phyloP scores from a whole-genome alignment of 2,329 filamentous ascomycete species.

The Berkeleyomyces basicola region DNA sequence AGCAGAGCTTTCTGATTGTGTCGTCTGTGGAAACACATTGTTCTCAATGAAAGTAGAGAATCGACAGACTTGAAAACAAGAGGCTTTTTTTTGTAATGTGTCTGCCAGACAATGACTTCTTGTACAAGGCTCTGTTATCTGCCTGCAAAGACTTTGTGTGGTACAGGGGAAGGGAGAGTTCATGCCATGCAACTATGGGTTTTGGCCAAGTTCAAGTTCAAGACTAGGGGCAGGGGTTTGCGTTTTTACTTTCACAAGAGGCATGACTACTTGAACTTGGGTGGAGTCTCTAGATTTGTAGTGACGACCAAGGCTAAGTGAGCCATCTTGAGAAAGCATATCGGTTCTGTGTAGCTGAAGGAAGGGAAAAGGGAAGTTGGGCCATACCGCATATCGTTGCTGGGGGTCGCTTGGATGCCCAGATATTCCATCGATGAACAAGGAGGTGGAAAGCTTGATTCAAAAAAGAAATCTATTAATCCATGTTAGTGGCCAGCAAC shows the following conservation, averaged over 20 bases:
- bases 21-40: too few species aligned
- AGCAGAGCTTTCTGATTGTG: too few species aligned
- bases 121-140: not conserved
- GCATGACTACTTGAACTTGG: too few species aligned
- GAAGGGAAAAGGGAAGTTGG: not conserved
- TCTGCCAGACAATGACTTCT: not conserved
- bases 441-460: not conserved
- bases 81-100: not conserved
- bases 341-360: not conserved
- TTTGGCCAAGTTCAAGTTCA: not conserved
- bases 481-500: not conserved
- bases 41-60: too few species aligned
- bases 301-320: not conserved
- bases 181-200: not conserved
- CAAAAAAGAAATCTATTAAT: not conserved
- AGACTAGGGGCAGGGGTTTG: too few species aligned
- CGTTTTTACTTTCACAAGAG: too few species aligned
- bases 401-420: constrained; percentile 29
- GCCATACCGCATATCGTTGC: constrained; percentile 39
- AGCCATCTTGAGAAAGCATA: not conserved
- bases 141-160: not conserved
- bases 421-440: constrained; percentile 35
- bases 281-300: not conserved
- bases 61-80: not conserved
- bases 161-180: not conserved